Evolutionary conservation across 1,139 yeast genomes (phyloP), one percentile per base, ranked within the genome.

Genomic region (Saccharomyces hybrid): DNA sequence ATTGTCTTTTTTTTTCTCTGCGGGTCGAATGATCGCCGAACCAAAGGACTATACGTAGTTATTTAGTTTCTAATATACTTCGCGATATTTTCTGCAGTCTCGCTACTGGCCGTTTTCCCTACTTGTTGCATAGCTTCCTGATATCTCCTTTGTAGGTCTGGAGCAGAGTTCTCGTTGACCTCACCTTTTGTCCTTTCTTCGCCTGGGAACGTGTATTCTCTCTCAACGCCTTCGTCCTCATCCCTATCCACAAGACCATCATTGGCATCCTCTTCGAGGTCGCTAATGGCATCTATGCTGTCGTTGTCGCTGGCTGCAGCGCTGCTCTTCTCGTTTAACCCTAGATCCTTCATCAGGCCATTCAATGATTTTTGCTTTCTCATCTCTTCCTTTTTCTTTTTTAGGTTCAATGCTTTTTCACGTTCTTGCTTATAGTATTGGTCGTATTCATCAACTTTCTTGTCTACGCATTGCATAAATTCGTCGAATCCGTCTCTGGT

Each of bases 401-500:
- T 88, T 61, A 87, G 82, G 68, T 85, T 81, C 57, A 87, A 68
- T 27, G 93, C 82, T 63, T 88, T 76, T 55, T 93, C 97, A 64
- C 97, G 80, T 71, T 95, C 99, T 2, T 85, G 83, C 65, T 83
- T 83, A 69, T 93, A 95, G 65, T 76, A 91, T 56, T 83, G 82
- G 57, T 90, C 83, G 71, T 86, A 95, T 71, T 95, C 99, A 42
- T 84, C 89, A 46, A 86, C 91, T 71, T 95, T 95, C 59, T 81
- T 80, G 62, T 88, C 96, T 3, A 95, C 95, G 0, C 90, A 88
- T 16, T 74, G 76, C 68, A 91, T 69, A 66, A 95, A 93, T 38
- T 89, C 96, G 66, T 90, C 96, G 68, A 95, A 88, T 0, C 99
- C 99, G 3, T 79, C 85, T 14, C 99, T 99, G 0, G 98, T 91